Conservation (phyloP, 495 filamentous ascomycete genomes). For the Xylona heveae region DNA sequence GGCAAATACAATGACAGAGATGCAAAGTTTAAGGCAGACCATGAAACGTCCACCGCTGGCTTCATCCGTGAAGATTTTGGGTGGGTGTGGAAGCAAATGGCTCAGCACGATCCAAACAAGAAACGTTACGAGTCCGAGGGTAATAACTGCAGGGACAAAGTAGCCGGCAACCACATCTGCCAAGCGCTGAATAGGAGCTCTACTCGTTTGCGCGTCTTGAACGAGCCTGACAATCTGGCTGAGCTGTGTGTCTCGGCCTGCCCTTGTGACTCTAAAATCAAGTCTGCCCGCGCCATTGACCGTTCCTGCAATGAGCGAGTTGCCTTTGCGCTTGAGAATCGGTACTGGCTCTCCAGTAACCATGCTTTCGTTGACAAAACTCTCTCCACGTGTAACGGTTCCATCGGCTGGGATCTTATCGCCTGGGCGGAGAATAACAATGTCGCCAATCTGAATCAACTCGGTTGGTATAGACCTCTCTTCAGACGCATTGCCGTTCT, state of each 20-base stretch:
- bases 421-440: constrained; percentile 80
- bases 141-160: constrained; percentile 79
- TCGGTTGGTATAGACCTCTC: constrained; percentile 81
- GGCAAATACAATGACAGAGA: constrained; percentile 95
- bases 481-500: constrained; percentile 38
- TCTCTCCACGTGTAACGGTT: constrained; percentile 66
- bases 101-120: constrained; percentile 87
- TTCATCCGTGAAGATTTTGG: constrained; percentile 68
- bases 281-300: constrained; percentile 84
- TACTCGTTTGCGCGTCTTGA: constrained; percentile 83
- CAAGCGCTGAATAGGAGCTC: constrained; percentile 86
- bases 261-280: constrained; percentile 83
- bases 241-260: constrained; percentile 85
- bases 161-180: constrained; percentile 83
- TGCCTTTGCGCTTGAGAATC: constrained; percentile 67
- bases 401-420: constrained; percentile 96
- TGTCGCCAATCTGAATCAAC: constrained; percentile 81
- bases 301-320: constrained; percentile 74
- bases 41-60: constrained; percentile 74
- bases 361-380: constrained; percentile 95
- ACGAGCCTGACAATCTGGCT: constrained; percentile 96
- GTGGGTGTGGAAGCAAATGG: constrained; percentile 58
- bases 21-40: constrained; percentile 95
- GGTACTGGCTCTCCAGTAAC: constrained; percentile 93
- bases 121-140: constrained; percentile 71